phyloP scores from a whole-genome alignment of 2,329 filamentous ascomycete species.

The Fusarium annulatum region DNA sequence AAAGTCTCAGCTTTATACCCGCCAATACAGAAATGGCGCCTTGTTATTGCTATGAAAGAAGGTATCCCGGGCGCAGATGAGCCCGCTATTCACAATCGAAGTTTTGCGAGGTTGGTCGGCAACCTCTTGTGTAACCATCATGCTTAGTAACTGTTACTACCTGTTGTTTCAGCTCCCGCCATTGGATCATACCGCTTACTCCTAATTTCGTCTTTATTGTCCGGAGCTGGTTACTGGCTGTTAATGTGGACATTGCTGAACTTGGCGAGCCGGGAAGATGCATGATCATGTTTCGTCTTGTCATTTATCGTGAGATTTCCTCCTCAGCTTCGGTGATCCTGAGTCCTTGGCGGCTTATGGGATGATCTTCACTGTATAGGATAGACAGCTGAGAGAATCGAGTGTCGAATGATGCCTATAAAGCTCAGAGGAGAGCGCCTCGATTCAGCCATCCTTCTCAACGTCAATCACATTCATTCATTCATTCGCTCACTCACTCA shows the following conservation, averaged over 20 bases:
- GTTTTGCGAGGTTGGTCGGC: not conserved
- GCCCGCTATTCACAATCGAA: too few relatives aligned
- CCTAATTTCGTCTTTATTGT: accelerated
- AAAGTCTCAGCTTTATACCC: too few relatives aligned
- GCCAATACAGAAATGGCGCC: accelerated
- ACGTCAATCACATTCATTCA: not conserved
- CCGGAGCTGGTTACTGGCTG: not conserved
- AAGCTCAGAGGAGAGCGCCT: not conserved
- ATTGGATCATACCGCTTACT: not conserved
- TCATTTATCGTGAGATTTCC: not conserved
- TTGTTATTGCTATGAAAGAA: accelerated
- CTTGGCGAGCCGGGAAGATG: not conserved
- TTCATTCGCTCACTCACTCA: not conserved
- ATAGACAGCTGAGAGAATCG: too few relatives aligned
- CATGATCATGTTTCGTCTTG: not conserved
- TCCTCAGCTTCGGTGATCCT: not conserved
- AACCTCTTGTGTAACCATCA: too few relatives aligned
- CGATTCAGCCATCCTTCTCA: not conserved
- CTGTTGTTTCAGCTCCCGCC: not conserved
- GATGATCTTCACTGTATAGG: not conserved
- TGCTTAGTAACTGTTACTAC: not conserved
- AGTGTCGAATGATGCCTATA: not conserved
- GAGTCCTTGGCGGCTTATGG: not conserved
- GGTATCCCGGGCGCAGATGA: accelerated
- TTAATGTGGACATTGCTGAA: not conserved